Percentiles rank a stretch among this genome's conserved stretches.
These are phyloP conservation scores for Cercospora sp. DNA, from an alignment of 2,329 filamentous ascomycete species.

Conservation along the genomic window DNA sequence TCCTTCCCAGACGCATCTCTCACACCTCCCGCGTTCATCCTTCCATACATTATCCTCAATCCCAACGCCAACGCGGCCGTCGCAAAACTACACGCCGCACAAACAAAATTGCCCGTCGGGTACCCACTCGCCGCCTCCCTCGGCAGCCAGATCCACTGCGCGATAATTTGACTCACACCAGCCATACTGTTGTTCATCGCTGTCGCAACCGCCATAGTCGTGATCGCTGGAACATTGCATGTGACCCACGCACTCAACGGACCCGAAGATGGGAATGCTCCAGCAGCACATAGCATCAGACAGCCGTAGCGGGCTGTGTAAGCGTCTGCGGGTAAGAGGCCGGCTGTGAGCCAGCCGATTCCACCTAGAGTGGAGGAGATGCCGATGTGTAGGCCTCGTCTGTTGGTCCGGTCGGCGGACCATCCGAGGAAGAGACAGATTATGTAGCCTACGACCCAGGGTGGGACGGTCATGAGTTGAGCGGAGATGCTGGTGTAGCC, in stretches of 20 bases:
- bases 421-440: constrained; percentile 35
- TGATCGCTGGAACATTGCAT: constrained; percentile 42
- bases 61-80: constrained; percentile 33
- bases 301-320: constrained; percentile 41
- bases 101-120: constrained; percentile 46
- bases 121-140: constrained; percentile 38
- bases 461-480: constrained; percentile 44
- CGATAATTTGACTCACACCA: constrained; percentile 44
- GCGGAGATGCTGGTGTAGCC: constrained; percentile 50
- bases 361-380: constrained; percentile 29
- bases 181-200: constrained; percentile 44
- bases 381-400: constrained; percentile 31
- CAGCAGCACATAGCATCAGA: constrained; percentile 42
- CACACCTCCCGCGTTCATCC: constrained; percentile 32
- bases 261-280: constrained; percentile 43
- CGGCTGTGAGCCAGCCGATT: constrained; percentile 32
- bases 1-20: constrained; percentile 31
- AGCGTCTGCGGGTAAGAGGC: constrained; percentile 30
- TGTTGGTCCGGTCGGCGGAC: constrained; percentile 31
- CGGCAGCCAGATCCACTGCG: constrained; percentile 46
- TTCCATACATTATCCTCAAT: constrained; percentile 36
- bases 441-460: constrained; percentile 40
- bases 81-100: constrained; percentile 43
- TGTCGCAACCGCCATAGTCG: constrained; percentile 43
- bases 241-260: constrained; percentile 45